These are phyloP conservation scores for Saturnispora saitoi DNA, from an alignment of 805 yeast species.

Conservation along the genomic window DNA sequence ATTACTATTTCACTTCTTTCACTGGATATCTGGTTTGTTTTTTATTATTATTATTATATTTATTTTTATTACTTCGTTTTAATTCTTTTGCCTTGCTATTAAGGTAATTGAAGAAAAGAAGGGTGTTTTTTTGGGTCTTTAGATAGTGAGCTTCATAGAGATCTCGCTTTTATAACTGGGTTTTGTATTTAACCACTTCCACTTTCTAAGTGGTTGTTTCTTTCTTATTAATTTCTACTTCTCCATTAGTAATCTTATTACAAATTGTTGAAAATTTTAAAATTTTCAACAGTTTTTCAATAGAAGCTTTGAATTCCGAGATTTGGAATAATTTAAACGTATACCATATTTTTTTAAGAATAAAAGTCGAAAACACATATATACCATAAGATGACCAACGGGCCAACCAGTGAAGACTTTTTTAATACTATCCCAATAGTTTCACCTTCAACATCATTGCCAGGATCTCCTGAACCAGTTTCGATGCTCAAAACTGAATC, in stretches of 20 bases:
- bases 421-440: conserved; percentile 23
- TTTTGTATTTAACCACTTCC: background rate
- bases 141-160: background rate
- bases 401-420: background rate
- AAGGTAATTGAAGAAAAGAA: background rate
- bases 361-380: background rate
- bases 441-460: conserved; percentile 27
- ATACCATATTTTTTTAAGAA: background rate
- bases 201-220: background rate
- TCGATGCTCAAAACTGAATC: conserved; percentile 8
- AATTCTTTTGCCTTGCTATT: background rate
- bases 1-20: background rate
- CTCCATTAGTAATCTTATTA: background rate
- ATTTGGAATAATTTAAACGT: background rate
- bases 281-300: background rate
- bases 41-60: background rate
- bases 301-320: background rate
- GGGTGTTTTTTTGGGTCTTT: background rate
- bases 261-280: background rate
- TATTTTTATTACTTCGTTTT: background rate
- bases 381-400: background rate
- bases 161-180: background rate
- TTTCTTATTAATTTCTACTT: no score
- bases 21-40: background rate
- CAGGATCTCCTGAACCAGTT: conserved; percentile 5